Base-by-base conservation (phyloP, 192 early-diverging fungal genomes). In the Rhizoclosmatium globosum region DNA sequence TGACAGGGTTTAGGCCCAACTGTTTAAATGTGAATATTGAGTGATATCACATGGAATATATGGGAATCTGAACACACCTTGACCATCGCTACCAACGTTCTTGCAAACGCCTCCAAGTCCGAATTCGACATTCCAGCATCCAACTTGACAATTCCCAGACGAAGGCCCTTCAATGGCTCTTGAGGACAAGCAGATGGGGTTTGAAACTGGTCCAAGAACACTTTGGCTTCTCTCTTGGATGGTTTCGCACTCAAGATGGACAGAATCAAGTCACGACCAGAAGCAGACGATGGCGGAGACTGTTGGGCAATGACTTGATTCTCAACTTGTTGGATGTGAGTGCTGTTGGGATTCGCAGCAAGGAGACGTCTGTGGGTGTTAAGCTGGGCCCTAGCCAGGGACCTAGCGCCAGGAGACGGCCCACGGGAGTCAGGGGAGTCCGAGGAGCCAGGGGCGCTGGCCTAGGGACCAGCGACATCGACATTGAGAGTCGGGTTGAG, bases 201-300 rank as follows among this genome's bases (percentile, higher is more conserved):
- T 11, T 17, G 11, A 39, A 68, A 68, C 43, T 68, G 67, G 43
- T 19, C n/a, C 4, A 41, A 11, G 23, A 68, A 68, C 43, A 46
- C 11, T 41, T 23, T 68, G 7, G 67, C 67, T 68, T 68, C 67
- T 9, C 67, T 17, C 47, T 68, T 39, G 7, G 67, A 68, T 41
- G 67, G 67, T 21, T 68, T 68, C 11, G 67, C 67, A 23, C 23
- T 43, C 38, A 68, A 41, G 23, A 68, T 68, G n/a, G 43, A 21
- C 7, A 7, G 41, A 64, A 64, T 42, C 21, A 64, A 23, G 41
- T 64, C 62, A 6, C 50, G 50, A 53, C 17, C 50, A 53, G 50
- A 53, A 7, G 17, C 50, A 53, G 17, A 13, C 17, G 50, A 53
- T 53, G 50, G 50, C 6, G 50, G 50, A 53, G 50, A 31, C 31